These are phyloP conservation scores for Pythium grandisporangium DNA, from an alignment of 352 stramenopile genomes.

Conservation along the genomic window DNA sequence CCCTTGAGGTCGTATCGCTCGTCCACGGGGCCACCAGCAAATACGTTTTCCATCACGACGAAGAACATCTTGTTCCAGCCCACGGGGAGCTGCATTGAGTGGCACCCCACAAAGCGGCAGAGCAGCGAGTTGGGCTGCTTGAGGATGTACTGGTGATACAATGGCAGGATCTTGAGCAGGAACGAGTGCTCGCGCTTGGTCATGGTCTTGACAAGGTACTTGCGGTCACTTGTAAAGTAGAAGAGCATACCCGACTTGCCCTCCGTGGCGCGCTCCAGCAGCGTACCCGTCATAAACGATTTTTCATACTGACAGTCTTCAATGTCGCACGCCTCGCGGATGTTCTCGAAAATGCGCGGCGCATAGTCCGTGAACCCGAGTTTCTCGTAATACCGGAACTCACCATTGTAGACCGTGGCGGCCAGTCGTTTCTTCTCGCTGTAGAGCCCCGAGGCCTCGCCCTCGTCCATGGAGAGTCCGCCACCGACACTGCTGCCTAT, in stretches of 20 bases:
- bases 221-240: constrained; percentile 81
- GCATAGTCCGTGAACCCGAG: constrained; percentile 83
- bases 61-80: constrained; percentile 90
- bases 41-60: constrained; percentile 85
- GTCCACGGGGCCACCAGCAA: constrained; percentile 60
- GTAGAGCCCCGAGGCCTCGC: constrained; percentile 44
- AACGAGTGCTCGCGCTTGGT: constrained; percentile 84
- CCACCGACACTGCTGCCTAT: constrained; percentile 11
- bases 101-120: constrained; percentile 73
- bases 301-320: constrained; percentile 73
- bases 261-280: constrained; percentile 72
- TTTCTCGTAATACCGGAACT: constrained; percentile 83
- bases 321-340: constrained; percentile 68
- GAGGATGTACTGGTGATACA: constrained; percentile 83
- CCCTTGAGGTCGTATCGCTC: constrained; percentile 82
- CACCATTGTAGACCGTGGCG: constrained; percentile 74
- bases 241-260: constrained; percentile 85
- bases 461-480: constrained; percentile 38
- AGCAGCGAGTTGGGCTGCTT: constrained; percentile 75
- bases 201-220: constrained; percentile 87
- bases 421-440: constrained; percentile 77
- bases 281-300: constrained; percentile 77
- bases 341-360: constrained; percentile 77
- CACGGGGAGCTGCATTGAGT: constrained; percentile 85
- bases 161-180: constrained; percentile 63